Conservation (phyloP, 2,329 filamentous ascomycete genomes). For the Sporothrix mexicana region DNA sequence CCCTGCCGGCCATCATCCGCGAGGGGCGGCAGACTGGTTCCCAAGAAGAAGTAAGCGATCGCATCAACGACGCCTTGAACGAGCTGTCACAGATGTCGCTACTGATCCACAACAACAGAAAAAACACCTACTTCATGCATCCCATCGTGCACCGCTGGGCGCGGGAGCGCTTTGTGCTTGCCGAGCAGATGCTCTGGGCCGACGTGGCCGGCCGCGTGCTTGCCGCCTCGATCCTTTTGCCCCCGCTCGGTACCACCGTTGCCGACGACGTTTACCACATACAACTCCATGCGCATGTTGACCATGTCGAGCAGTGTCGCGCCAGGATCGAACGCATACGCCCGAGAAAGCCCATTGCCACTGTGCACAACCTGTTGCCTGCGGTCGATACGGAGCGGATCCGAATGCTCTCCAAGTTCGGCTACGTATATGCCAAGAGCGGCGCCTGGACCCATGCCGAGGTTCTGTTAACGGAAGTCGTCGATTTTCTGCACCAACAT, state of each 20-base stretch:
- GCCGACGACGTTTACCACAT: constrained; percentile 19
- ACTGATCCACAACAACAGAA: background rate
- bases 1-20: constrained; percentile 4
- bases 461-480: background rate
- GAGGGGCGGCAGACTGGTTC: background rate
- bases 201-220: constrained; percentile 14
- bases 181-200: constrained; percentile 18
- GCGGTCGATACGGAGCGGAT: background rate
- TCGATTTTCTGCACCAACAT: background rate
- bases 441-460: constrained; percentile 3
- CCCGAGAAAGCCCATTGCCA: background rate
- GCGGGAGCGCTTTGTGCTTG: background rate
- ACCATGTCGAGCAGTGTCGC: constrained; percentile 2
- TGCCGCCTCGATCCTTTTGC: constrained; percentile 20
- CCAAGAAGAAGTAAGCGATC: background rate
- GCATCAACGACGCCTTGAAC: background rate
- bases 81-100: constrained; percentile 26
- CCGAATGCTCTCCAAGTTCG: constrained; percentile 21
- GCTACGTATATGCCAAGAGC: constrained; percentile 19
- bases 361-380: background rate
- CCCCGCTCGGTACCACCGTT: background rate
- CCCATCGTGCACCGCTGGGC: constrained; percentile 26
- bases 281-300: constrained; percentile 11
- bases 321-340: background rate
- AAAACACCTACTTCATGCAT: constrained; percentile 26